phyloP scores from a whole-genome alignment of 495 filamentous ascomycete species.

The Aspergillus bridgeri region DNA sequence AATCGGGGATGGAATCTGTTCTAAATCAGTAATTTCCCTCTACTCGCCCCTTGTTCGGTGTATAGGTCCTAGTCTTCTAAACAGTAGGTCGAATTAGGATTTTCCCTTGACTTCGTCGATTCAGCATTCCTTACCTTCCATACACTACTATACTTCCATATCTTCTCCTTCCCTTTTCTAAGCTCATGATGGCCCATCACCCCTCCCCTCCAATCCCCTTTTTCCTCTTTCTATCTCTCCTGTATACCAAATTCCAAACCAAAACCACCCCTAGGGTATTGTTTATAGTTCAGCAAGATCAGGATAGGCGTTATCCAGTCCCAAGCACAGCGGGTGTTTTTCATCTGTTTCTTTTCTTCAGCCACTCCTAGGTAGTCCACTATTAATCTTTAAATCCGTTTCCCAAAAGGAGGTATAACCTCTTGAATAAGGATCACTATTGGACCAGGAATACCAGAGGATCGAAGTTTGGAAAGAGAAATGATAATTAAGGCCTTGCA shows the following conservation, averaged over 20 bases:
- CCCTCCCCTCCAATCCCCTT: neutral
- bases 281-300: conserved; percentile 9
- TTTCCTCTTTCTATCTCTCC: conserved; percentile 4
- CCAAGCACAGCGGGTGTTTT: conserved; percentile 7
- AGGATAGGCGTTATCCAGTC: conserved; percentile 8
- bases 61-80: too few species aligned
- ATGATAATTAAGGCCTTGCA: conserved; percentile 13
- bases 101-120: neutral
- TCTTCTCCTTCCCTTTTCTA: neutral
- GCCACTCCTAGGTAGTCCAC: neutral
- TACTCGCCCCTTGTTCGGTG: too few species aligned
- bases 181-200: conserved; percentile 1
- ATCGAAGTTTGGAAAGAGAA: conserved; percentile 10
- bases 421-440: neutral
- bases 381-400: neutral
- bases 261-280: neutral
- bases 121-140: neutral
- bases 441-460: neutral
- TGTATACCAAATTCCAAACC: conserved; percentile 9
- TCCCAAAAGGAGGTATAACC: neutral
- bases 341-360: neutral
- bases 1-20: conserved; percentile 40
- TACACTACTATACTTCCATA: neutral
- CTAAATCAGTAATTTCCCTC: conserved; percentile 13
- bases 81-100: too few species aligned